A percentile compares a stretch with the other conserved stretches of the same genome.
Evolutionary conservation across 2,329 filamentous ascomycete genomes (phyloP).

Genomic region (Hypoxylon sp.): DNA sequence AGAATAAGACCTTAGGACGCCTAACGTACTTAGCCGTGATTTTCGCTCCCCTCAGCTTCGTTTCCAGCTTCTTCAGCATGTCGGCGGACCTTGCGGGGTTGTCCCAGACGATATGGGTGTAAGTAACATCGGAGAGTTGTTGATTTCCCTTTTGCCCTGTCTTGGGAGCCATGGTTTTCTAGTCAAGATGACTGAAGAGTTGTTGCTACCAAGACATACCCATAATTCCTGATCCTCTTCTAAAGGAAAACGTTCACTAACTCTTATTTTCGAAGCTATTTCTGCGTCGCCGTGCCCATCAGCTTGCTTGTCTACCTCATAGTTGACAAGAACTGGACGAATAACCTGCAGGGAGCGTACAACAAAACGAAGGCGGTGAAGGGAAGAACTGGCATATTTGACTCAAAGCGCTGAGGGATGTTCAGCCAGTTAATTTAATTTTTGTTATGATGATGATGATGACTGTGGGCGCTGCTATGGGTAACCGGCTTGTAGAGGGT

Average conservation of each 20-base stretch:
- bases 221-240: neutral
- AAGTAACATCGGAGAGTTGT: neutral
- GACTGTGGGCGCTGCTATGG: neutral
- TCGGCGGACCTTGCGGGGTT: conserved; percentile 37
- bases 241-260: neutral
- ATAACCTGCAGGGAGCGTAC: conserved; percentile 23
- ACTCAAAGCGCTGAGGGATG: neutral
- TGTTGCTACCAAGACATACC: neutral
- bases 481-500: neutral
- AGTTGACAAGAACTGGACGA: conserved; percentile 42
- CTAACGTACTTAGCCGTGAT: conserved; percentile 49
- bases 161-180: neutral
- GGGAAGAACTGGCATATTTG: neutral
- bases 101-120: conserved; percentile 45
- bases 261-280: conserved; percentile 28
- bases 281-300: conserved; percentile 47
- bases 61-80: conserved; percentile 51
- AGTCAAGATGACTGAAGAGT: neutral
- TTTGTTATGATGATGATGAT: neutral
- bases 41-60: conserved; percentile 49
- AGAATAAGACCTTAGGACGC: conserved; percentile 46
- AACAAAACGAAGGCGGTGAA: conserved; percentile 7
- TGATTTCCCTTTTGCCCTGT: neutral
- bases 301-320: conserved; percentile 42
- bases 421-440: neutral